Evolutionary conservation across 768 basidiomycete species (phyloP).

Genomic region (Punctularia strigosozonata): DNA sequence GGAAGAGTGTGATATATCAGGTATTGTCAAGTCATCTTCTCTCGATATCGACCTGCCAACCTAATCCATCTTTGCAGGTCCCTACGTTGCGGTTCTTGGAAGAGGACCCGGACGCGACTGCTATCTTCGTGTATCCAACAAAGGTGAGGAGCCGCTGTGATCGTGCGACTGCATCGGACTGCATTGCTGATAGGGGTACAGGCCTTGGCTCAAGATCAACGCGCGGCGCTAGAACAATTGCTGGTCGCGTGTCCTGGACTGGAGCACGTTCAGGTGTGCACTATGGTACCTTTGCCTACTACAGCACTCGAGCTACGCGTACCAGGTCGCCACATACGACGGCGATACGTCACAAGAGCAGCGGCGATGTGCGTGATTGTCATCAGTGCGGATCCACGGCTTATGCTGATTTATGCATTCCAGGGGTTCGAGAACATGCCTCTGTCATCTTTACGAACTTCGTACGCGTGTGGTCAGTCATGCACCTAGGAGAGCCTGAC

Average conservation of each 20-base stretch:
- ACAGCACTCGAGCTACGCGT: neutral
- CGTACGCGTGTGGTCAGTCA: conserved; percentile 24
- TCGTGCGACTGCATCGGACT: neutral
- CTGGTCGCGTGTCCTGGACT: conserved; percentile 48
- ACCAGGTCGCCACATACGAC: conserved; percentile 68
- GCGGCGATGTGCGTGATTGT: conserved; percentile 35
- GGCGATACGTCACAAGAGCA: conserved; percentile 74
- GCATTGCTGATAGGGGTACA: conserved; percentile 15
- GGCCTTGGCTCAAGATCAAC: conserved; percentile 89
- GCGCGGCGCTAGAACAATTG: conserved; percentile 54
- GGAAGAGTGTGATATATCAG: conserved; percentile 84
- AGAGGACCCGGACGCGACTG: conserved; percentile 46
- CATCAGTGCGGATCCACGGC: neutral
- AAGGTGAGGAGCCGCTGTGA: conserved; percentile 34
- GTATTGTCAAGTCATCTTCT: conserved; percentile 21
- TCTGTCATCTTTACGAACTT: conserved; percentile 88
- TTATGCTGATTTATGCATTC: neutral
- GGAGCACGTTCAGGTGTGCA: conserved; percentile 40
- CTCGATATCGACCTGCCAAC: neutral
- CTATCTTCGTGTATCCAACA: conserved; percentile 82
- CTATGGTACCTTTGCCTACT: neutral
- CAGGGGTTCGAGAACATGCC: conserved; percentile 59
- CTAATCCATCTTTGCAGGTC: conserved; percentile 30
- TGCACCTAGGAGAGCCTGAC: neutral
- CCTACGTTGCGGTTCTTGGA: conserved; percentile 61